These are phyloP conservation scores for Populus hybrid DNA, from an alignment of 441 rosid species.

Conservation along the genomic window DNA sequence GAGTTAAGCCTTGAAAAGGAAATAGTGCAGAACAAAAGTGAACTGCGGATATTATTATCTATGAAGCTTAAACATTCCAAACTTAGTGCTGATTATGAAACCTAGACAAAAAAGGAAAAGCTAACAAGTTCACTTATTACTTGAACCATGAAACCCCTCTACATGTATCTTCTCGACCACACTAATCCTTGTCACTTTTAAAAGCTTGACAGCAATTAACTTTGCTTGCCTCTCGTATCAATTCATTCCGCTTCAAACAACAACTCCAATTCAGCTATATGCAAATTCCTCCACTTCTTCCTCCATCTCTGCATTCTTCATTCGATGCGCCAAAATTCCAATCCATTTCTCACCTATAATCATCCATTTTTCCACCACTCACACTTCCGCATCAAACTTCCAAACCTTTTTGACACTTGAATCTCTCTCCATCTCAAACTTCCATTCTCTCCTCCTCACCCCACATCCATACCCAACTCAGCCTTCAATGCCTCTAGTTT, in stretches of 20 bases:
- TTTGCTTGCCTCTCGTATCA: constrained; percentile 32
- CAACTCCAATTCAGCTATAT: constrained; percentile 36
- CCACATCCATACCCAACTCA: constrained; percentile 10
- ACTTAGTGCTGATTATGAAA: not conserved
- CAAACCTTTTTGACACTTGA: constrained; percentile 10
- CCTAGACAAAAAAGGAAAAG: not conserved
- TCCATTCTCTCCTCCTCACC: constrained; percentile 15
- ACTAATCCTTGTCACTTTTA: not conserved
- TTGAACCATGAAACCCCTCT: not conserved
- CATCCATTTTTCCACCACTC: constrained; percentile 23
- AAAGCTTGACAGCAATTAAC: constrained; percentile 26
- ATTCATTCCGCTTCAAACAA: constrained; percentile 23
- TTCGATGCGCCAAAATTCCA: constrained; percentile 22
- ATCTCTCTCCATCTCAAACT: not conserved
- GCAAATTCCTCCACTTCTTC: constrained; percentile 35
- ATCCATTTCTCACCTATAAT: constrained; percentile 19
- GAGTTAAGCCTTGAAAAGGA: not conserved
- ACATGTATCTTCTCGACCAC: no score
- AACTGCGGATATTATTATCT: not conserved
- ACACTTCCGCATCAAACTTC: constrained; percentile 13
- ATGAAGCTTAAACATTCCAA: not conserved
- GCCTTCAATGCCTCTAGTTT: not conserved
- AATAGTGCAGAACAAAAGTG: not conserved
- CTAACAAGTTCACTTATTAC: not conserved
- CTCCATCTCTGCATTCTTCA: constrained; percentile 33